Evolutionary conservation across 192 early-diverging fungal species (phyloP).

Genomic region (Coemansia sp.): DNA sequence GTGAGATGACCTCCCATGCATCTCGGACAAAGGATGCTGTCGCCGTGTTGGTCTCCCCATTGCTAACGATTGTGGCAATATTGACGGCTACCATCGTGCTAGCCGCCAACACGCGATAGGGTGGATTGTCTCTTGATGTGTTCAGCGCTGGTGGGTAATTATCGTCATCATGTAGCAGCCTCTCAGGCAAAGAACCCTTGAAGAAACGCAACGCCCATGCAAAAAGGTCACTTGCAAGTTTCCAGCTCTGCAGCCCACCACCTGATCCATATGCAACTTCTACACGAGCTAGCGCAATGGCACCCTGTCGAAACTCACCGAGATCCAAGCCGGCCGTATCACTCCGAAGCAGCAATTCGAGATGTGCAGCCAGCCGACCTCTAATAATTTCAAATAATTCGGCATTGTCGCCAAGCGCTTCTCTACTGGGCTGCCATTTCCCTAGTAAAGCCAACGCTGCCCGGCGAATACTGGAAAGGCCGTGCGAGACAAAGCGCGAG

Average conservation of each 20-base stretch:
- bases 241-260: slow-evolving; percentile 19
- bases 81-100: slow-evolving; percentile 32
- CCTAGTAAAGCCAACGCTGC: slow-evolving; percentile 30
- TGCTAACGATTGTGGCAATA: slow-evolving; percentile 15
- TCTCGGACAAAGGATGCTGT: slow-evolving; percentile 13
- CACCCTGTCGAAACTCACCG: slow-evolving; percentile 12
- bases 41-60: background rate
- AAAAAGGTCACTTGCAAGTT: slow-evolving; percentile 13
- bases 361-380: slow-evolving; percentile 13
- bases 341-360: slow-evolving; percentile 3
- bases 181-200: background rate
- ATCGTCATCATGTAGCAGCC: background rate
- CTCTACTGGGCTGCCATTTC: slow-evolving; percentile 21
- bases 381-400: slow-evolving; percentile 3
- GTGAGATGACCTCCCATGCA: slow-evolving; percentile 20
- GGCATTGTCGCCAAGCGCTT: background rate
- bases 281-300: slow-evolving; percentile 27
- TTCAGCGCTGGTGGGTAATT: background rate
- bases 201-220: background rate
- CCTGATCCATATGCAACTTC: slow-evolving; percentile 7
- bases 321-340: background rate
- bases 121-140: background rate
- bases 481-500: slow-evolving; percentile 19
- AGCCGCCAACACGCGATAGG: slow-evolving; percentile 15
- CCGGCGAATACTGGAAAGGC: slow-evolving; percentile 12